phyloP scores from a whole-genome alignment of 306 rosid genomes.

The Quercus dentata region DNA sequence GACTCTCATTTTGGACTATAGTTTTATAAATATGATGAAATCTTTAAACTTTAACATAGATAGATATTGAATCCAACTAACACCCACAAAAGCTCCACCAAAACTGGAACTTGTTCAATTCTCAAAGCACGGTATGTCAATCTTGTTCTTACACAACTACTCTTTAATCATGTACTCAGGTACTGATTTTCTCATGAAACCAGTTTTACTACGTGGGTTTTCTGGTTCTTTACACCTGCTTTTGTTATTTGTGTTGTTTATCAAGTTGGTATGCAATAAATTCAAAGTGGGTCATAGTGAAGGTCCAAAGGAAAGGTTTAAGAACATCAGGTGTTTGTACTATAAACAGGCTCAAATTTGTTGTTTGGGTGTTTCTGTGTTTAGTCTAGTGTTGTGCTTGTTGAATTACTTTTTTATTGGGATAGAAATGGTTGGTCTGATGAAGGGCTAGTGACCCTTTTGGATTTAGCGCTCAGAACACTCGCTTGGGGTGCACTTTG shows the following conservation, averaged over 20 bases:
- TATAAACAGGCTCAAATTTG: slow-evolving; percentile 20
- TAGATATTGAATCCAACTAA: background rate
- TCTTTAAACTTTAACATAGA: background rate
- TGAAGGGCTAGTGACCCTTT: slow-evolving; percentile 33
- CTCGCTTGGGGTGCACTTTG: slow-evolving; percentile 34
- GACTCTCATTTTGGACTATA: no score
- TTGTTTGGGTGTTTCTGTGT: slow-evolving; percentile 27
- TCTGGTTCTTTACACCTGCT: slow-evolving; percentile 25
- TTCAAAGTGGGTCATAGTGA: background rate
- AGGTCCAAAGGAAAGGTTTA: slow-evolving; percentile 20
- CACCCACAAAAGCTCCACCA: background rate
- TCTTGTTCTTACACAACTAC: background rate
- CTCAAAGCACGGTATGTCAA: slow-evolving; percentile 6
- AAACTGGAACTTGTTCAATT: background rate
- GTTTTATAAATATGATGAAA: background rate
- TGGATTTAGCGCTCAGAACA: slow-evolving; percentile 38
- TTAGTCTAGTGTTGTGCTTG: slow-evolving; percentile 16
- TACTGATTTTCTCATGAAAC: slow-evolving; percentile 23
- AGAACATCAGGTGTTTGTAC: background rate
- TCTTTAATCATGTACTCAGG: slow-evolving; percentile 1
- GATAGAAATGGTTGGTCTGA: slow-evolving; percentile 31
- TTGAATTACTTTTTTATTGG: slow-evolving; percentile 28
- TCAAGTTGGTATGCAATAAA: slow-evolving; percentile 25
- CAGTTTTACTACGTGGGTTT: slow-evolving; percentile 38
- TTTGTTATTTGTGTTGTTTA: slow-evolving; percentile 12